Percentiles rank a stretch among this genome's conserved stretches.
These are phyloP conservation scores for Rhodomyrtus psidioides DNA, from an alignment of 441 rosid species.

Conservation along the genomic window DNA sequence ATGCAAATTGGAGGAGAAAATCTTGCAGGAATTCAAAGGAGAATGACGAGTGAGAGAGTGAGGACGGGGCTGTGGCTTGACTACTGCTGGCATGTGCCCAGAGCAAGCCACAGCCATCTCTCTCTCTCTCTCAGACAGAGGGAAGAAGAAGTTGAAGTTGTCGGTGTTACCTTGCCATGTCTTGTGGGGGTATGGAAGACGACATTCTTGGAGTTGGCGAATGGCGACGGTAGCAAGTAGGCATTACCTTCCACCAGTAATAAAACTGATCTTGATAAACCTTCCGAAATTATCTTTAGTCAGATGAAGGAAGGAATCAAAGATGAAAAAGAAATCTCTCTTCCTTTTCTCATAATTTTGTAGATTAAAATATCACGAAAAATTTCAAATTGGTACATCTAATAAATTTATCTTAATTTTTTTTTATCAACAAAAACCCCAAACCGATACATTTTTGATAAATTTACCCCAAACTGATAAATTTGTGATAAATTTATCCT, in stretches of 20 bases:
- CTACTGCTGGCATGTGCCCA: not conserved
- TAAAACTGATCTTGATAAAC: not conserved
- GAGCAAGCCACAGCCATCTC: constrained; percentile 6
- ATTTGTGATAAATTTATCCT: no score
- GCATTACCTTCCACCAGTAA: not conserved
- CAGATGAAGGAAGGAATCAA: not conserved
- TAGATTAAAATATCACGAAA: no score
- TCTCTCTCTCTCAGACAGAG: not conserved
- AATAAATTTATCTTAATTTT: no score
- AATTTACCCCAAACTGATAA: no score
- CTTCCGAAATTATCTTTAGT: not conserved
- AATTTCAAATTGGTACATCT: no score
- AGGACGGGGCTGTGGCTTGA: not conserved
- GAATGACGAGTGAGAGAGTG: not conserved
- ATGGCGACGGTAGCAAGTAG: not conserved
- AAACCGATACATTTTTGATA: no score
- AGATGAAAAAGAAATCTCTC: not conserved
- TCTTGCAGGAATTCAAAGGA: not conserved
- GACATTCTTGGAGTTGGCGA: not conserved
- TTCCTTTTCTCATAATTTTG: not conserved
- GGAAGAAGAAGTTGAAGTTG: not conserved
- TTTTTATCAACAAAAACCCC: no score
- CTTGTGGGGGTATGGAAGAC: not conserved
- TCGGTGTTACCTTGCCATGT: not conserved
- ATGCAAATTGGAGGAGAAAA: not conserved